Base-by-base conservation (phyloP, 2,329 filamentous ascomycete species). In the Phoma sp. region DNA sequence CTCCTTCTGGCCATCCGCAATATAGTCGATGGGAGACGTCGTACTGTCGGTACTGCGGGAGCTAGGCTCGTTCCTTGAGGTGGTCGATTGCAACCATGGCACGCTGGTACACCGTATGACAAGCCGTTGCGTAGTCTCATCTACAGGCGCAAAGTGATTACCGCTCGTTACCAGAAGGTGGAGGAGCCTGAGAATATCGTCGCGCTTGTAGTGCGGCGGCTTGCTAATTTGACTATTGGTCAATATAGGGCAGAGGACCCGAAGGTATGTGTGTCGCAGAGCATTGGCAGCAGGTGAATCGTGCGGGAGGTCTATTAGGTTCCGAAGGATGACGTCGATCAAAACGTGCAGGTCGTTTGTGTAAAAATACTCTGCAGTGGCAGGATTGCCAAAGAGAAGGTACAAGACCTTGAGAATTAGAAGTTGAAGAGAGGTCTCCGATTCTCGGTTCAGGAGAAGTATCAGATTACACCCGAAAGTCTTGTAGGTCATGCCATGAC, bases 391-490 rank as follows among this genome's bases (percentile, higher is more conserved):
- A 77, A 99, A 99, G 9, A 99, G 84, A 32, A 99, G 85, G 76
- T 98, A 99, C 25, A 99, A 82, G 4, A 97, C 85, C 77, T 99
- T 99, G 37, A 99, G 82, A 56, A 98, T 98, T n/a, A 99, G 84
- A 24, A 99, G 83, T 76, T 99, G 96, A 33, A 96, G 84, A 1
- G 92, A 94, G 0, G 95, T 96, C 75, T 98, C 93, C 9, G 90
- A 84, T 80, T 98, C 95, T 67, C 95, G 88, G 73, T 99, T 99
- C 35, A 99, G 83, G 1, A 99, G 84, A 5, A 99, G 81, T 61
- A 99, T 99, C 57, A 99, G 90, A 65, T 98, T 99, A 78, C 97
- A 94, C 47, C 95, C 95, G 79, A 99, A 99, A 0, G 94, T 97
- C 71, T 94, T 93, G 74, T 92, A 98, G 1, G 82, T 82, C 43